phyloP scores from a whole-genome alignment of 2,329 filamentous ascomycete species.

The Clarireedia hainanense region DNA sequence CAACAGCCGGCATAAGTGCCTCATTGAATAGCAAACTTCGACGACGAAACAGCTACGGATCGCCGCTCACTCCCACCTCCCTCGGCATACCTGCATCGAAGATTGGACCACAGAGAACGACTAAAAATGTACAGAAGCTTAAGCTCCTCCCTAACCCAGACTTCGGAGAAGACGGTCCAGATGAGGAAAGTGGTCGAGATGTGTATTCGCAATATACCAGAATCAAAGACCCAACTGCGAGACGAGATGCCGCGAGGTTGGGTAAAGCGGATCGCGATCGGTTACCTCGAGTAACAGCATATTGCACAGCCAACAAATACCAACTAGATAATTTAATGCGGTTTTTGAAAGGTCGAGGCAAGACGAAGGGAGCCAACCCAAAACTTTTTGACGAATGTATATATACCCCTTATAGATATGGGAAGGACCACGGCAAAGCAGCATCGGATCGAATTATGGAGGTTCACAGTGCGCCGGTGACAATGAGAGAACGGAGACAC shows the following conservation, averaged over 20 bases:
- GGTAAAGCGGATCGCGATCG: constrained; percentile 88
- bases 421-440: constrained; percentile 31
- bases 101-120: constrained; percentile 89
- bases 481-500: constrained; percentile 58
- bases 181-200: constrained; percentile 88
- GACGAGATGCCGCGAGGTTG: constrained; percentile 82
- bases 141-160: constrained; percentile 94
- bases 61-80: constrained; percentile 28
- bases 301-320: constrained; percentile 90
- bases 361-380: constrained; percentile 70
- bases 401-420: constrained; percentile 87
- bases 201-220: constrained; percentile 97
- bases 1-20: constrained; percentile 51
- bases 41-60: constrained; percentile 74
- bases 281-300: constrained; percentile 87
- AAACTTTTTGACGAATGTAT: constrained; percentile 97
- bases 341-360: constrained; percentile 78
- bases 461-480: constrained; percentile 28
- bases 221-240: constrained; percentile 91
- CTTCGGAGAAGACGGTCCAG: constrained; percentile 63
- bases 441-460: constrained; percentile 27
- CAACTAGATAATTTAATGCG: constrained; percentile 83
- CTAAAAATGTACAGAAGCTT: constrained; percentile 91
- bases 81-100: constrained; percentile 45
- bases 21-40: constrained; percentile 82